These are phyloP conservation scores for Ajuga chamaepitys DNA, from an alignment of 257 asterid species.

Conservation along the genomic window DNA sequence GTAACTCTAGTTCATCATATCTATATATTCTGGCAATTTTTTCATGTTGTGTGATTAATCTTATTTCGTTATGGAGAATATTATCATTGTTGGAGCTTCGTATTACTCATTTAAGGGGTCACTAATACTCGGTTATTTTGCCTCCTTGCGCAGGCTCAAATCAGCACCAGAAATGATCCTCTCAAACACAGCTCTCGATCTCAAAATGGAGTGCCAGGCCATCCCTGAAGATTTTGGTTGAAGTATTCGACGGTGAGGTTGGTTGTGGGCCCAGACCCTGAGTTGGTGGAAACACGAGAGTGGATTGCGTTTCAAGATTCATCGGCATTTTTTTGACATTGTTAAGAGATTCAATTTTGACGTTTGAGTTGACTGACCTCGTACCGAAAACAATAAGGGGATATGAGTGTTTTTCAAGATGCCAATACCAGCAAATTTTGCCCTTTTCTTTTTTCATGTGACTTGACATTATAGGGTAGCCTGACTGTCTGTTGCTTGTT, in stretches of 20 bases:
- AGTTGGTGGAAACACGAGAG: conserved; percentile 11
- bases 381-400: conserved; percentile 24
- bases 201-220: conserved; percentile 16
- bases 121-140: background rate
- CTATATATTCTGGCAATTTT: background rate
- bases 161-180: conserved; percentile 38
- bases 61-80: background rate
- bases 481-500: conserved; percentile 12
- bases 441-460: background rate
- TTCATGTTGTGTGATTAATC: background rate
- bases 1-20: background rate
- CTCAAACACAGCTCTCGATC: background rate
- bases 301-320: conserved; percentile 15
- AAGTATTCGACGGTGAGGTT: conserved; percentile 11
- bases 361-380: conserved; percentile 28
- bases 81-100: too few relatives aligned
- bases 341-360: conserved; percentile 41
- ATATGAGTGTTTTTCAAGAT: background rate
- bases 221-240: conserved; percentile 10
- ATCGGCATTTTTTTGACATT: conserved; percentile 27
- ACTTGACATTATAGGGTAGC: conserved; percentile 6
- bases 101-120: background rate
- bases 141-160: conserved; percentile 37
- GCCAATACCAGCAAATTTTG: conserved; percentile 36
- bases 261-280: conserved; percentile 19